Evolutionary conservation across 2,329 filamentous ascomycete species (phyloP), one percentile per base, ranked within the genome.

Genomic region (Aureobasidium sp.): DNA sequence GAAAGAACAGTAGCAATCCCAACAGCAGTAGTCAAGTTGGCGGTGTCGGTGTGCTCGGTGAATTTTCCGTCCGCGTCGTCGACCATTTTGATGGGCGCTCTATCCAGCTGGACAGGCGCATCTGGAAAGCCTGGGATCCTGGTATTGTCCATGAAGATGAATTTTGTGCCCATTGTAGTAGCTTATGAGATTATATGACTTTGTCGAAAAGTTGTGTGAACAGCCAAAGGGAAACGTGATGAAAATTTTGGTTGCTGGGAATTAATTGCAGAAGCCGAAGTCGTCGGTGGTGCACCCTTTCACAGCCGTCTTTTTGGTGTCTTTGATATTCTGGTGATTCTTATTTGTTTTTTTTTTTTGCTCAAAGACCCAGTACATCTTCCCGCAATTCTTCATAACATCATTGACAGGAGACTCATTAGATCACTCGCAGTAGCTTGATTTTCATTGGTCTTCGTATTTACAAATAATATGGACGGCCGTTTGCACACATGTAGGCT

Each of bases 1-100:
- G 63, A 66, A 29, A 68, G 64, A n/a, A 67, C 48, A 8, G 65
- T 68, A 3, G 67, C 63, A 32, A 67, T 36, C 12, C 64, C 65
- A 46, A 64, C 61, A 6, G 66, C 64, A 44, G 65, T 39, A 2
- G 61, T 64, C 24, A 67, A 13, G 37, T 62, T 41, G 27, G 27
- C 17, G 34, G 39, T 29, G n/a, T 63, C 46, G 36, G 55, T 50
- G n/a, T 41, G 17, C 8, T 47, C 13, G n/a, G 24, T 34, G n/a
- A 60, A 32, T 8, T 43, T 12, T 24, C 13, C 27, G 10, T 29
- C 17, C 9, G 1, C 8, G 12, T 39, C 34, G 26, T 50, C 36
- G 27, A 60, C 24, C 5, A 60, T 51, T 7, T 17, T 36, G 10
- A 60, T 17, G 13, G 57, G 57, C 6, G 34, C 32, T 24, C n/a